Conservation (phyloP, 2,329 filamentous ascomycete species). For the Diplodia sapinea region DNA sequence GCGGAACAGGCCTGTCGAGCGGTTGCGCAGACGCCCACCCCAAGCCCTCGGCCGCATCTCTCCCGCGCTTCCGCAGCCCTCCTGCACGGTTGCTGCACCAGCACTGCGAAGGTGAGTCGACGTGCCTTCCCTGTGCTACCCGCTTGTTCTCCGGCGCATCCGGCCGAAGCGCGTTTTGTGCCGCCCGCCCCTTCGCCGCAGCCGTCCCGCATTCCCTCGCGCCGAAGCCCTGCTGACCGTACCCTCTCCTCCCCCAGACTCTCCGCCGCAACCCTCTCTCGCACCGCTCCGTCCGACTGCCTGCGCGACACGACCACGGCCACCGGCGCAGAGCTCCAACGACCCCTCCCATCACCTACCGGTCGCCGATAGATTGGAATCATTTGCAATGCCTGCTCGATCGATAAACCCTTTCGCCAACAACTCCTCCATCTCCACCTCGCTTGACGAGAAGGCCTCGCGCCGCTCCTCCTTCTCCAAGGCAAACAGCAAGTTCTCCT, state of each 20-base stretch:
- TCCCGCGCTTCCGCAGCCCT: not conserved
- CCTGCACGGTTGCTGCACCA: not conserved
- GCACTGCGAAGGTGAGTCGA: conserved; percentile 10
- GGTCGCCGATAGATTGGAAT: conserved; percentile 28
- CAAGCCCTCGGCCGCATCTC: not conserved
- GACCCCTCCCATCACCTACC: conserved; percentile 10
- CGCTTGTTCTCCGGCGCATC: conserved; percentile 29
- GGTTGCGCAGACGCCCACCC: not conserved
- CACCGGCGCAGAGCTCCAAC: conserved; percentile 19
- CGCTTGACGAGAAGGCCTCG: conserved; percentile 60
- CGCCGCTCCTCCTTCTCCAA: conserved; percentile 61
- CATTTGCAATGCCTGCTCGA: conserved; percentile 63
- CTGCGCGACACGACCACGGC: conserved; percentile 9
- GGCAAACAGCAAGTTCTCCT: conserved; percentile 70
- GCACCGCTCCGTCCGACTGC: conserved; percentile 3
- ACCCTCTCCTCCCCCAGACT: conserved; percentile 8
- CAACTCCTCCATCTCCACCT: conserved; percentile 56
- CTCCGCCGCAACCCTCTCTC: conserved; percentile 1
- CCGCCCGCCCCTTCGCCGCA: conserved; percentile 19
- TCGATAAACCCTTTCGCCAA: conserved; percentile 64
- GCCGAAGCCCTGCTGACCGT: conserved; percentile 18
- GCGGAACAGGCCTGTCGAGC: conserved; percentile 1
- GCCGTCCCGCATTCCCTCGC: conserved; percentile 11
- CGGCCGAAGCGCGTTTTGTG: conserved; percentile 14
- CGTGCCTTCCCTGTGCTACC: conserved; percentile 9